Percentiles rank a stretch among this genome's conserved stretches.
These are phyloP conservation scores for Narthecium ossifragum DNA, from an alignment of 106 monocot genomes.

Conservation along the genomic window DNA sequence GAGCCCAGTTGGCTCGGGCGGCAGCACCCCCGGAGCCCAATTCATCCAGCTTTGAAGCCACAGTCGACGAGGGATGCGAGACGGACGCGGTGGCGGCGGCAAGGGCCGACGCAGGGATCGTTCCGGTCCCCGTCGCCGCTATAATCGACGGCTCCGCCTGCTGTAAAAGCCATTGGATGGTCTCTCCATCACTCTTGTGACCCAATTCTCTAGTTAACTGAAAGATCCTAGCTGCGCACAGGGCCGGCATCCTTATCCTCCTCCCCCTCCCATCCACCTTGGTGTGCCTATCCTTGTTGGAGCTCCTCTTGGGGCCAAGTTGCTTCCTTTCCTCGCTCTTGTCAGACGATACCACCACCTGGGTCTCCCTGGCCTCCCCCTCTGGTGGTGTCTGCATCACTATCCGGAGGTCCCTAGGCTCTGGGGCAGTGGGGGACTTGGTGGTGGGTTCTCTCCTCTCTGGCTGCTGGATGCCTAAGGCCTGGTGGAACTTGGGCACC, in stretches of 20 bases:
- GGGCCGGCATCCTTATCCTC: constrained; percentile 63
- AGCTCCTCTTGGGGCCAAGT: constrained; percentile 41
- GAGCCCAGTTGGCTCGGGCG: neutral
- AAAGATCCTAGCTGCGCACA: constrained; percentile 55
- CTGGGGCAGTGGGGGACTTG: neutral
- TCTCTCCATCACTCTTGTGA: constrained; percentile 59
- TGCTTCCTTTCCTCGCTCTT: constrained; percentile 10
- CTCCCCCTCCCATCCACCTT: constrained; percentile 50
- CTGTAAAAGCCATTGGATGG: constrained; percentile 59
- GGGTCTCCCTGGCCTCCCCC: neutral
- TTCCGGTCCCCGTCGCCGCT: constrained; percentile 57
- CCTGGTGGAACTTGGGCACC: constrained; percentile 14
- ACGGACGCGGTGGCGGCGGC: constrained; percentile 14
- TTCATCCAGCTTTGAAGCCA: constrained; percentile 11
- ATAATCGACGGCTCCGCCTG: constrained; percentile 53
- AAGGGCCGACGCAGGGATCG: constrained; percentile 55
- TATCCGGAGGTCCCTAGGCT: neutral
- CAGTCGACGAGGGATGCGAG: constrained; percentile 3
- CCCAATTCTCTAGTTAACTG: constrained; percentile 50
- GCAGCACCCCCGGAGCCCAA: constrained; percentile 12
- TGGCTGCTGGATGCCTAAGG: constrained; percentile 5
- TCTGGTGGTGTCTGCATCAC: neutral
- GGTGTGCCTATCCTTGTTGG: constrained; percentile 58
- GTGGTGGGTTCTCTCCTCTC: constrained; percentile 10
- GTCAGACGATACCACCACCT: neutral